Evolutionary conservation across 345 rosid genomes (phyloP), one percentile per base, ranked within the genome.

Genomic region (Arabidopsis arenosa): DNA sequence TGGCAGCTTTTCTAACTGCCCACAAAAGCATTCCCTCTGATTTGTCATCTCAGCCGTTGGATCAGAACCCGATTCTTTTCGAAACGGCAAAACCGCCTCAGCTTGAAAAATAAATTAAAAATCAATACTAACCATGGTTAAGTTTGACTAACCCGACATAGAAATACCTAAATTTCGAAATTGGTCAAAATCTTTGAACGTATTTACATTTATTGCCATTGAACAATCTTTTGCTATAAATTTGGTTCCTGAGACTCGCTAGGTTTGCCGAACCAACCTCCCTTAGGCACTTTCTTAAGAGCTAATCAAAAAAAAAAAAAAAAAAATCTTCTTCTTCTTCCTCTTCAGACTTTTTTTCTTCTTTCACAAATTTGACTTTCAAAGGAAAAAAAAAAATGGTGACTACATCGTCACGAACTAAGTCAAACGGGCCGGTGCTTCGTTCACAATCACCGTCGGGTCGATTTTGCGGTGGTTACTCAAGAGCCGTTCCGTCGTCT

Each of bases 181-280:
- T 32, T 7, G 73, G 76, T 77, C 80, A 65, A 65, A 64, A 11
- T 18, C 61, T 66, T 72, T 6, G 7, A 0, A 33, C 5, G 7
- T 78, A 72, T 18, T 78, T 78, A 78, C 81, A 35, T 7, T 11
- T 2, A 0, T 10, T 78, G 81, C 81, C 77, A 72, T 66, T 23
- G 68, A n/a, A 5, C n/a, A 18, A n/a, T 14, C 63, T 59, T 55
- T 43, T 66, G 69, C 18, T 78, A 78, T 78, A 78, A 78, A 78
- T 78, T 66, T 3, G 63, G 68, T 73, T 65, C 37, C 69, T 51
- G 77, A 78, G 69, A 72, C 77, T 78, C 77, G 28, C 74, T 72
- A 78, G 77, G 81, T 78, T 78, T 78, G 81, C 81, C 77, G 74
- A 72, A 78, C 77, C 77, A 78, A 78, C 65, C 55, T 72, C 64